Conservation (phyloP, 2,329 filamentous ascomycete species). For the Trichoderma aggressivum region DNA sequence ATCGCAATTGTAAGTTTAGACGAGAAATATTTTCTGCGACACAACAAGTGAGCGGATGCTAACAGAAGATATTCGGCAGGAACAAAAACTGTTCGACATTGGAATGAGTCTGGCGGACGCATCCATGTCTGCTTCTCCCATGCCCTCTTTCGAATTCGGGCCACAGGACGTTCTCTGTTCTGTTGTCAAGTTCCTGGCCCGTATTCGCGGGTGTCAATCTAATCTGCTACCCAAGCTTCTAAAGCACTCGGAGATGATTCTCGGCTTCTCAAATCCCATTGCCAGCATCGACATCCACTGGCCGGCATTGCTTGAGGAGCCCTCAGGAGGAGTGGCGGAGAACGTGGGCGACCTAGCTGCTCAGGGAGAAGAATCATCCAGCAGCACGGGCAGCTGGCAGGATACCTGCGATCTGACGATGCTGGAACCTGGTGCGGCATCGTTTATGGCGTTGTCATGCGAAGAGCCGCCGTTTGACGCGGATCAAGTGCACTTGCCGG, state of each 20-base stretch:
- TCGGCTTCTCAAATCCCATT: conserved; percentile 4
- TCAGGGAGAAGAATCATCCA: conserved; percentile 9
- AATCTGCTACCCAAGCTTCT: conserved; percentile 29
- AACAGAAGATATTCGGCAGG: conserved; percentile 20
- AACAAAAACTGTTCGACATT: conserved; percentile 34
- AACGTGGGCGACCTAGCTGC: background rate
- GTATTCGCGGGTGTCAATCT: conserved; percentile 28
- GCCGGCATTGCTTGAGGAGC: conserved; percentile 11
- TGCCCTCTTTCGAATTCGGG: conserved; percentile 27
- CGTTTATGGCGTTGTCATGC: background rate
- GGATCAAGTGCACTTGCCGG: conserved; percentile 12
- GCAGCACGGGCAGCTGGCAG: conserved; percentile 13
- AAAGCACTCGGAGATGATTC: conserved; percentile 19
- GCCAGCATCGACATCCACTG: conserved; percentile 9
- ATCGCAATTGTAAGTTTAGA: conserved; percentile 30
- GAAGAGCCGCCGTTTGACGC: conserved; percentile 11
- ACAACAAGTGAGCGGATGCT: background rate
- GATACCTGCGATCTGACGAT: conserved; percentile 12
- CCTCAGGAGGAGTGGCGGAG: background rate
- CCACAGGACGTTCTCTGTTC: conserved; percentile 30
- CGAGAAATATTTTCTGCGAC: fast-evolving
- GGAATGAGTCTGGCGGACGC: conserved; percentile 31
- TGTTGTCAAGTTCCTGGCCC: conserved; percentile 27
- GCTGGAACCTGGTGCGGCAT: conserved; percentile 9
- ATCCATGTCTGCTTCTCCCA: conserved; percentile 22